Evolutionary conservation across 495 filamentous ascomycete genomes (phyloP).

Genomic region (Penicillium salamii): DNA sequence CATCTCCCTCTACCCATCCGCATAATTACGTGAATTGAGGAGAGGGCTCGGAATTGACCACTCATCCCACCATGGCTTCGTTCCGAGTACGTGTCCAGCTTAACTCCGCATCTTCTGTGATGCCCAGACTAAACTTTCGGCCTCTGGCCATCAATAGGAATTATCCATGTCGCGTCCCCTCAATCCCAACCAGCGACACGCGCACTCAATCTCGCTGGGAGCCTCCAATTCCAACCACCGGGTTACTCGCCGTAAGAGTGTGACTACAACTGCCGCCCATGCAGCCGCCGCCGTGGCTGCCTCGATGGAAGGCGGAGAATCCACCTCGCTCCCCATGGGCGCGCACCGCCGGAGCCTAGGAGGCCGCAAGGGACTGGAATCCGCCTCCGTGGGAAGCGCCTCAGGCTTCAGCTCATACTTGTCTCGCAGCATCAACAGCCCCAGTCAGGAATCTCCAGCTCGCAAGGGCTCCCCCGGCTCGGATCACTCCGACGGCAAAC

Average conservation of each 20-base stretch:
- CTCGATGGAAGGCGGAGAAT: slow-evolving; percentile 59
- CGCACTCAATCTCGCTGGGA: slow-evolving; percentile 76
- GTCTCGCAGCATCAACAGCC: slow-evolving; percentile 50
- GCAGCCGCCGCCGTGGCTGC: slow-evolving; percentile 73
- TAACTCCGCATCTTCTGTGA: background rate
- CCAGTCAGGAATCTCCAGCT: slow-evolving; percentile 48
- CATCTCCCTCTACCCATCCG: too few relatives aligned
- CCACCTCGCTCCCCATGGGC: slow-evolving; percentile 32
- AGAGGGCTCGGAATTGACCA: slow-evolving; percentile 30
- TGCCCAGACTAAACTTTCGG: slow-evolving; percentile 18
- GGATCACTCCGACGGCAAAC: slow-evolving; percentile 46
- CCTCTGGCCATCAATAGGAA: slow-evolving; percentile 31
- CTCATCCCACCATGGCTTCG: slow-evolving; percentile 40
- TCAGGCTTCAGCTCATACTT: slow-evolving; percentile 42
- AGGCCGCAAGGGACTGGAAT: slow-evolving; percentile 46
- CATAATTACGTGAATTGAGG: slow-evolving; percentile 29
- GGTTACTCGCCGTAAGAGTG: slow-evolving; percentile 91
- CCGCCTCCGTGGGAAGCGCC: slow-evolving; percentile 36
- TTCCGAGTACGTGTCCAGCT: slow-evolving; percentile 38
- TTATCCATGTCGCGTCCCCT: slow-evolving; percentile 46
- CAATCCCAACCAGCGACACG: slow-evolving; percentile 62
- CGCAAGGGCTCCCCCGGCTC: slow-evolving; percentile 47
- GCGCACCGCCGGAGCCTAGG: slow-evolving; percentile 46
- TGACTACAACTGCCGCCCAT: slow-evolving; percentile 72
- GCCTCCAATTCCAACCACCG: slow-evolving; percentile 79